Evolutionary conservation across 352 stramenopile genomes (phyloP).

Genomic region (Detonula confervacea): DNA sequence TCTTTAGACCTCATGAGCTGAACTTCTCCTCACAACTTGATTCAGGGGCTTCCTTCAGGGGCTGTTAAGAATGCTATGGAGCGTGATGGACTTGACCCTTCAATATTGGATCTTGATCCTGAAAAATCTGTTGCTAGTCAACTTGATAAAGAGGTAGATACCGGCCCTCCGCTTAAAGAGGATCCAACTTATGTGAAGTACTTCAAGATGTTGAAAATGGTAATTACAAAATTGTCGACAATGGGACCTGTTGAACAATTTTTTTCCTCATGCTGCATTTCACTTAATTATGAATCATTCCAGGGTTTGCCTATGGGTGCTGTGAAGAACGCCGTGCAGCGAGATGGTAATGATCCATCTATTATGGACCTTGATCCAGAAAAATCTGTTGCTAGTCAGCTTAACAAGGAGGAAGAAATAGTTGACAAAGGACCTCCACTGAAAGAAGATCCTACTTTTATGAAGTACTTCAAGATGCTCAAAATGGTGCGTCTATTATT

Average conservation of each 20-base stretch:
- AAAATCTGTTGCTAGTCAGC: slow-evolving; percentile 56
- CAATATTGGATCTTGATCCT: slow-evolving; percentile 82
- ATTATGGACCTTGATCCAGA: slow-evolving; percentile 79
- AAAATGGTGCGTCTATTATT: slow-evolving; percentile 55
- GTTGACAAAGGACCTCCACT: slow-evolving; percentile 52
- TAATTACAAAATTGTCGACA: too few species aligned
- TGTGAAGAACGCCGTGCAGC: slow-evolving; percentile 90
- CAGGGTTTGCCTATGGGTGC: slow-evolving; percentile 57
- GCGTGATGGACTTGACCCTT: slow-evolving; percentile 84
- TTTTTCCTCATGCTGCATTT: too few species aligned
- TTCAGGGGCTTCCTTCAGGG: slow-evolving; percentile 75
- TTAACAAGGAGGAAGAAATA: slow-evolving; percentile 30
- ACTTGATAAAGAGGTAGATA: slow-evolving; percentile 36
- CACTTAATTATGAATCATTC: too few species aligned
- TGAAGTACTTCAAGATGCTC: slow-evolving; percentile 87
- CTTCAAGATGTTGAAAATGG: slow-evolving; percentile 85
- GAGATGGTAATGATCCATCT: slow-evolving; percentile 77
- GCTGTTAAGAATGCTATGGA: slow-evolving; percentile 94
- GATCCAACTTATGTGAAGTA: slow-evolving; percentile 84
- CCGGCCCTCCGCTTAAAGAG: slow-evolving; percentile 58
- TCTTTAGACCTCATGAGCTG: slow-evolving; percentile 2
- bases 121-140: slow-evolving; percentile 64
- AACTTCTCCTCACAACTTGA: not conserved
- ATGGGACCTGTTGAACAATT: too few species aligned
- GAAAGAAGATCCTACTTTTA: slow-evolving; percentile 74